Evolutionary conservation across 768 basidiomycete species (phyloP).

Genomic region (Termitomyces sp.): DNA sequence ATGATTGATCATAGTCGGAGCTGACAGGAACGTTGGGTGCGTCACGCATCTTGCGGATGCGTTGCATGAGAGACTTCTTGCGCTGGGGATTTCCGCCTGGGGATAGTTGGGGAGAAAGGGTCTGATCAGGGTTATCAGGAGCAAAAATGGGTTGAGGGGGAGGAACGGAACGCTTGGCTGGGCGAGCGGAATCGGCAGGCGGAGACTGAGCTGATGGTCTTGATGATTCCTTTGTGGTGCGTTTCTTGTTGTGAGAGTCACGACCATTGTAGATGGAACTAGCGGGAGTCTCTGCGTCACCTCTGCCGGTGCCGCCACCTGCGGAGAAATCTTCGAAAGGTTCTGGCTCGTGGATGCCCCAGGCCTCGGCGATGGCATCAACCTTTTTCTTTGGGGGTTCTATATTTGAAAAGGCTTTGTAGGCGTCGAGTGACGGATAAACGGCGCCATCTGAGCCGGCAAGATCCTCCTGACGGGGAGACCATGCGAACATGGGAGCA

Average conservation of each 20-base stretch:
- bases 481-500: conserved; percentile 84
- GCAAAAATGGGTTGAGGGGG: conserved; percentile 83
- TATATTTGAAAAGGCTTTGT: conserved; percentile 43
- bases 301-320: conserved; percentile 54
- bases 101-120: conserved; percentile 37
- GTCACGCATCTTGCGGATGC: conserved; percentile 86
- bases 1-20: conserved; percentile 35
- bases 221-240: conserved; percentile 39
- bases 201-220: conserved; percentile 27
- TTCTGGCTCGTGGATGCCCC: conserved; percentile 91
- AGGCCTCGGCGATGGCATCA: conserved; percentile 86
- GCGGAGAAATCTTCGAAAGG: conserved; percentile 89
- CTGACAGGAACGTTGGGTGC: conserved; percentile 75
- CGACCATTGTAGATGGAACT: conserved; percentile 67
- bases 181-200: conserved; percentile 2
- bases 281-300: conserved; percentile 51
- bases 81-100: conserved; percentile 57
- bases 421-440: conserved; percentile 48
- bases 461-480: conserved; percentile 30
- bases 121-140: conserved; percentile 40
- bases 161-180: conserved; percentile 49
- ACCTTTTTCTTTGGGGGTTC: conserved; percentile 78
- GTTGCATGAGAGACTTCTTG: conserved; percentile 80
- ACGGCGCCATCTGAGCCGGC: conserved; percentile 35
- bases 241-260: conserved; percentile 38